Evolutionary conservation across 495 filamentous ascomycete species (phyloP), one percentile per base, ranked within the genome.

Genomic region (Lasiosphaeria miniovina): DNA sequence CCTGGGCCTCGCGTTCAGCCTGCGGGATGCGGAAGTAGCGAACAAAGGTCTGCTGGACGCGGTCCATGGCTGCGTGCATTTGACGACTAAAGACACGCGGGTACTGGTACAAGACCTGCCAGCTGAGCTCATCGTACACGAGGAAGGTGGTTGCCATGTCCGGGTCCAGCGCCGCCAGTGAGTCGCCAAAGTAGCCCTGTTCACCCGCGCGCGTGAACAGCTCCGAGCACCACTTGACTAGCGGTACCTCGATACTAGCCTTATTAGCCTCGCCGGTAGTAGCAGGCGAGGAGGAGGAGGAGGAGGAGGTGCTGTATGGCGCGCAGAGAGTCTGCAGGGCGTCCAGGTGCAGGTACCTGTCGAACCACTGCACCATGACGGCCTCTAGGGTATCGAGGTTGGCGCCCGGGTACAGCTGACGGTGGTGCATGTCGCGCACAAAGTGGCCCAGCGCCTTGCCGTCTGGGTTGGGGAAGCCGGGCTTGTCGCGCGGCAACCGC

Each of bases 21-120:
- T n/a, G 58, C 3, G 69, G 65, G 0, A 63, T 48, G 35, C 65
- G 52, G 7, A 69, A 66, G 38, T 69, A 67, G 49, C 48, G 31
- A 6, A 57, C 57, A n/a, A 71, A 36, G 11, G 58, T 49, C 8
- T 11, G 45, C 3, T 65, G 58, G 49, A 58, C 58, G 15, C 38
- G 54, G 36, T 62, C 60, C 15, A 54, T 54, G 7, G 54, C 49
- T 4, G 46, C 55, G 4, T 48, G 53, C 60, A 62, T 53, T 24
- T 58, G 49, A 12, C 60, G 60, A 49, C 55, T 54, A 33, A 62
- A 49, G 12, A 58, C 14, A 8, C 12, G 35, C 15, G 60, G 60
- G 40, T 62, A 62, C 50, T 62, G 60, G 38, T 62, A 62, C 36
- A 62, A 36, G 49, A 58, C 49, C 60, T 62, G 53, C 60, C 60